These are phyloP conservation scores for Starmerella lactis-condensi DNA, from an alignment of 805 yeast genomes.

Conservation along the genomic window DNA sequence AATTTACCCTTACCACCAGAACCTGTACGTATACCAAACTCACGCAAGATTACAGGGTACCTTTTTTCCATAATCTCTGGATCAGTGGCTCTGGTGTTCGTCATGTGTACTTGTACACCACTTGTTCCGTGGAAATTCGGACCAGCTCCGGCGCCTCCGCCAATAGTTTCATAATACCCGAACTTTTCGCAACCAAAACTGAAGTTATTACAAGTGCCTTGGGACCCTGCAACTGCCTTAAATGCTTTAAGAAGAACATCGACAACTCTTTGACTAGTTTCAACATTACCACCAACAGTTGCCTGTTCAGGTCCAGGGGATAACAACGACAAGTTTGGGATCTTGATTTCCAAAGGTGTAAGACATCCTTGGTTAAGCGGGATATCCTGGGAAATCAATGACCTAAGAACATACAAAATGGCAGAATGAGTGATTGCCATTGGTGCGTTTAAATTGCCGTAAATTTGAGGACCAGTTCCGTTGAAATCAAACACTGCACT, in stretches of 20 bases:
- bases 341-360: constrained; percentile 48
- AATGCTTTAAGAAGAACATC: constrained; percentile 79
- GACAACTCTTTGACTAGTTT: constrained; percentile 83
- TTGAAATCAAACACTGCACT: constrained; percentile 62
- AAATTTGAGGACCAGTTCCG: constrained; percentile 73
- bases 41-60: constrained; percentile 62
- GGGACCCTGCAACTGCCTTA: constrained; percentile 81
- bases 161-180: constrained; percentile 86
- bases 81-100: constrained; percentile 84
- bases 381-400: constrained; percentile 68
- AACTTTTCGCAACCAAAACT: constrained; percentile 51
- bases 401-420: constrained; percentile 66
- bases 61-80: constrained; percentile 76
- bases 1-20: constrained; percentile 69
- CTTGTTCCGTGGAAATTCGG: constrained; percentile 68
- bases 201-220: constrained; percentile 86
- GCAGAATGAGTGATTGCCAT: constrained; percentile 79
- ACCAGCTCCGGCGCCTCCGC: constrained; percentile 93
- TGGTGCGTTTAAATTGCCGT: constrained; percentile 87
- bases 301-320: constrained; percentile 76
- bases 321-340: constrained; percentile 45
- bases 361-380: constrained; percentile 91
- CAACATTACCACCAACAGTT: constrained; percentile 87
- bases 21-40: constrained; percentile 47
- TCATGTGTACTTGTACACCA: constrained; percentile 89